These are phyloP conservation scores for Diaporthe humulicola DNA, from an alignment of 2,329 filamentous ascomycete genomes.

Conservation along the genomic window DNA sequence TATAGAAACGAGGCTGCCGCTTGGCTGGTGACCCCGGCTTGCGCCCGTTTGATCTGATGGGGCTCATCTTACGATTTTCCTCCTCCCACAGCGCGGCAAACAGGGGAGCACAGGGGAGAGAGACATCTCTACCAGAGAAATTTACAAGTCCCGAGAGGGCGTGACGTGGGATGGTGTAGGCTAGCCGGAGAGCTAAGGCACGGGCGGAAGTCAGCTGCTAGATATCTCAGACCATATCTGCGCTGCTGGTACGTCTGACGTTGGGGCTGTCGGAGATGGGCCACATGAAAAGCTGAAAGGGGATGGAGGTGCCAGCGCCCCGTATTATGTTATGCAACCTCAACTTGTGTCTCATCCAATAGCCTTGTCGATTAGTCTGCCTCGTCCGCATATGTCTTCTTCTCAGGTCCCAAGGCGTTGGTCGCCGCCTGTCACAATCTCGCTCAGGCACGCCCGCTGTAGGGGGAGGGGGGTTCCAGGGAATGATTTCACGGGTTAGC, in stretches of 20 bases:
- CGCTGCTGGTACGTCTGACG: conserved; percentile 15
- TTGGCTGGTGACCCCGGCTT: background rate
- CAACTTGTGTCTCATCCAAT: conserved; percentile 20
- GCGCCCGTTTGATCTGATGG: conserved; percentile 8
- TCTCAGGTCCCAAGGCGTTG: conserved; percentile 5
- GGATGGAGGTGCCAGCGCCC: background rate
- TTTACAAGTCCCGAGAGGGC: conserved; percentile 14
- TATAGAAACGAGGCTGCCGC: background rate
- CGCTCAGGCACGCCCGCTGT: background rate
- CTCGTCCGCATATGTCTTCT: background rate
- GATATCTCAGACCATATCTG: background rate
- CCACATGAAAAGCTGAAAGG: conserved; percentile 17
- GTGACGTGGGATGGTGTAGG: conserved; percentile 8
- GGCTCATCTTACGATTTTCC: background rate
- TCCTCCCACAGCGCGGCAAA: background rate
- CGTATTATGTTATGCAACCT: conserved; percentile 5
- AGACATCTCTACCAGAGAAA: background rate
- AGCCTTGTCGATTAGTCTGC: background rate
- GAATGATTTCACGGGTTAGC: background rate
- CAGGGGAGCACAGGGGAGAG: background rate
- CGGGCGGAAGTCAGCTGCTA: conserved; percentile 16
- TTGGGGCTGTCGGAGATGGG: conserved; percentile 17
- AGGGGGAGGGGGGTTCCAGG: background rate
- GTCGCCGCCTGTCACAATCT: conserved; percentile 4
- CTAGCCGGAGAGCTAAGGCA: conserved; percentile 25